Base-by-base conservation (phyloP, 73 alveolate species). In the Blepharisma stoltei region DNA sequence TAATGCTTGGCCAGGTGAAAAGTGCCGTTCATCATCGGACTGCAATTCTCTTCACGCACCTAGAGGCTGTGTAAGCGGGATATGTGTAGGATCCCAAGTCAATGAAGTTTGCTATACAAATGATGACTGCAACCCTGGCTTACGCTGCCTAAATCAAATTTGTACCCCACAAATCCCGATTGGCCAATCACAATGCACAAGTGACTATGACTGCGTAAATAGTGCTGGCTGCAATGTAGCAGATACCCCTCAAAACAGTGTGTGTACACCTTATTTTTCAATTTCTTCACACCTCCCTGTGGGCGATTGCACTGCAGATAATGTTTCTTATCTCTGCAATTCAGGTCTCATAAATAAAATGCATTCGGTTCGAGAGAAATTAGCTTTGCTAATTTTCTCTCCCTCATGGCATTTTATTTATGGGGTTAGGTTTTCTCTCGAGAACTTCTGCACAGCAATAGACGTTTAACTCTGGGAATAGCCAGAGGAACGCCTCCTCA, bases 241-340 rank as follows among this genome's bases (percentile, higher is more conserved):
- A 14, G 3, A n/a, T 14, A 20, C 73, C 2, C n/a, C 73, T 20
- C 18, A 14, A 20, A 20, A 25, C 11, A 32, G 41, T 32, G 41
- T 32, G 41, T 60, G 73, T 60, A 38, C 45, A 5, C 49, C 73
- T 20, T 60, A 18, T 60, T 60, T 60, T 25, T 60, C 73, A 60
- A 11, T 60, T 8, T 0, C 48, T 9, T 18, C 37, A 2, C 46
- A 25, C 14, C 46, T 20, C 2, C 37, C 46, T 14, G 73, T 60
- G 4, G 23, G 49, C 14, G 14, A 14, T 20, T 60, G 73, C 46
- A 20, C 11, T 20, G 23, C 14, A 60, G 48, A n/a, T 14, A 25
- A 14, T 18, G 46, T 20, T 60, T 60, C 73, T 60, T 25, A 60
- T 60, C 23, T 60, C 2, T 60, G 73, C 73, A 18, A 14, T 8